Evolutionary conservation across 2,329 filamentous ascomycete genomes (phyloP), one percentile per base, ranked within the genome.

Genomic region (Colletotrichum viniferum): DNA sequence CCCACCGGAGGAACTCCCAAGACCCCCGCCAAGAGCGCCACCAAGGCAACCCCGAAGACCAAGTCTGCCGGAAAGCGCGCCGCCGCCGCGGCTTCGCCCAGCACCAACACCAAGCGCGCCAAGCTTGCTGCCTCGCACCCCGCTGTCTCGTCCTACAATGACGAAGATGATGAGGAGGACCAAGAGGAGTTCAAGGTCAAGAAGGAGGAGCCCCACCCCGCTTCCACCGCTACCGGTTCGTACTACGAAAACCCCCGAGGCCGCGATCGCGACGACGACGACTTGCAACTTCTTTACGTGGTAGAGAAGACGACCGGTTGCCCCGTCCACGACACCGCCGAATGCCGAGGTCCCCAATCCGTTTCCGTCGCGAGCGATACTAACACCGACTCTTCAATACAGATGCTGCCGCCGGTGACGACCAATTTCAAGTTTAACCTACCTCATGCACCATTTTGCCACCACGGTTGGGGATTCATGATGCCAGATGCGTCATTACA

Each of bases 31-130:
- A 77, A 76, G 48, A 77, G 79, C 36, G 76, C 79, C 56, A 80
- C 77, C 69, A 75, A 75, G 67, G 48, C 36, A 13, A 61, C 77
- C 14, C 64, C 72, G 7, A 84, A 84, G 77, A 80, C 58, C 16
- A 74, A 73, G 69, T 69, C 66, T 28, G 16, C 56, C 6, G 70
- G 73, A 21, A 76, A 76, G 69, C 73, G 73, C 62, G 18, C 52
- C 28, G 69, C 65, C 7, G 43, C 56, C 10, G 3, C 66, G n/a
- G 34, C 18, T 13, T 63, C 74, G 5, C 66, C 71, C n/a, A 66
- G 64, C 32, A 74, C 32, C 60, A 68, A 70, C 38, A 74, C 62
- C 71, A 74, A 76, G 71, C 71, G 66, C 9, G 24, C 65, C 43
- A 74, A 74, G 56, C 72, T 73, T 34, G 63, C 63, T n/a, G 60